phyloP scores from a whole-genome alignment of 768 basidiomycete genomes.

The Coprinopsis sp. region DNA sequence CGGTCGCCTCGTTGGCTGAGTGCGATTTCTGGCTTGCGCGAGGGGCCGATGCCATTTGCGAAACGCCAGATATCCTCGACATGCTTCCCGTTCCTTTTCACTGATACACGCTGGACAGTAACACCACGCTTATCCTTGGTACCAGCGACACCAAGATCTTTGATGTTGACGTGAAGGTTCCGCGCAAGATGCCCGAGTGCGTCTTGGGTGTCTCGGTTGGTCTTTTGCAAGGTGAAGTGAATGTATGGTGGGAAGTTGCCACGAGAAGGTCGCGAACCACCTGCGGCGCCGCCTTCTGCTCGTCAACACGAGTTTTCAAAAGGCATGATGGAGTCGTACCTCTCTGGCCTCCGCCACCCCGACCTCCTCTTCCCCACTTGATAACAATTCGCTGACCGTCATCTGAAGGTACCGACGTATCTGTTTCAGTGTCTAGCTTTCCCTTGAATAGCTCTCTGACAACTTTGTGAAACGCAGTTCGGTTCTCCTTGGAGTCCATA shows the following conservation, averaged over 20 bases:
- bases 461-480: slow-evolving; percentile 77
- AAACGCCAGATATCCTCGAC: slow-evolving; percentile 83
- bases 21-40: slow-evolving; percentile 53
- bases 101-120: slow-evolving; percentile 86
- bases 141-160: slow-evolving; percentile 86
- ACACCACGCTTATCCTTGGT: slow-evolving; percentile 99
- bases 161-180: slow-evolving; percentile 66
- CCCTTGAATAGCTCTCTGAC: slow-evolving; percentile 80
- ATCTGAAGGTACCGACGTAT: slow-evolving; percentile 46
- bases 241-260: slow-evolving; percentile 82
- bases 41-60: slow-evolving; percentile 60
- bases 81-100: slow-evolving; percentile 71
- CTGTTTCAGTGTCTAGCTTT: slow-evolving; percentile 81
- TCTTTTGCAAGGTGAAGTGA: slow-evolving; percentile 95
- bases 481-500: slow-evolving; percentile 73
- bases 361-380: slow-evolving; percentile 62
- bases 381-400: slow-evolving; percentile 76
- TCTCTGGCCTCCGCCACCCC: slow-evolving; percentile 42
- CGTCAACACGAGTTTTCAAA: not conserved
- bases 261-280: slow-evolving; percentile 43
- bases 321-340: not conserved
- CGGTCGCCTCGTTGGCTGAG: slow-evolving; percentile 77
- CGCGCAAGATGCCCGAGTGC: slow-evolving; percentile 79
- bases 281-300: not conserved
- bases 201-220: slow-evolving; percentile 96